Base-by-base conservation (phyloP, 176 grass and related monocot species). In the Oryza australiensis region DNA sequence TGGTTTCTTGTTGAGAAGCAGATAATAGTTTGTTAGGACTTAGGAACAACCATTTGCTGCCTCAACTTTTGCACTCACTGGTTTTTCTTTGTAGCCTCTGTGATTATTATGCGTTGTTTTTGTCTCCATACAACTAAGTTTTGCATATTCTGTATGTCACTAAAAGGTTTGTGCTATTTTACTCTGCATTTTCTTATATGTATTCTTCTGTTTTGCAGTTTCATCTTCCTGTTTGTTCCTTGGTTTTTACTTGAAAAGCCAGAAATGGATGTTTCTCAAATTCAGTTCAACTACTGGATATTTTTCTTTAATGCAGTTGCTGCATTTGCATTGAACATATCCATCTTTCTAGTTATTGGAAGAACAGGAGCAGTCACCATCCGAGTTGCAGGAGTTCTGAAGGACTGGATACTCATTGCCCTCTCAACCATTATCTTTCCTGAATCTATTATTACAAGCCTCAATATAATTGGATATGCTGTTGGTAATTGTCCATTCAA, bases 371-470 rank as follows among this genome's bases (percentile, higher is more conserved):
- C 93, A 73, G 93, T 99, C 66, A 99, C 96, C 24, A 95, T 99
- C 28, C 82, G 93, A 88, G 96, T 99, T 85, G 96, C 93, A 74
- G 96, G 96, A 42, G 96, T 99, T 92, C 83, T 99, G 48, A 99
- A 99, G 87, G 96, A 99, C 82, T 99, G 96, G 96, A 99, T 99
- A 91, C 80, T 99, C 62, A 95, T 99, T 85, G 93, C 96, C 62
- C 93, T 99, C 76, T 95, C 96, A 64, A 99, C 96, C 27, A 75
- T 99, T 87, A 91, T 99, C 65, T 99, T 99, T 88, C 96, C 96
- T 62, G 96, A 99, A 88, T 99, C 96, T 26, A 59, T 84, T 30
- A 99, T 99, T 82, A 99, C 96, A 27, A 92, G 93, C 42, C 93
- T 99, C 82, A 99, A 99, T 88, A 95, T 99, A 90, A 96, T 88